phyloP scores from a whole-genome alignment of 495 filamentous ascomycete genomes.

The Amorphotheca resinae region DNA sequence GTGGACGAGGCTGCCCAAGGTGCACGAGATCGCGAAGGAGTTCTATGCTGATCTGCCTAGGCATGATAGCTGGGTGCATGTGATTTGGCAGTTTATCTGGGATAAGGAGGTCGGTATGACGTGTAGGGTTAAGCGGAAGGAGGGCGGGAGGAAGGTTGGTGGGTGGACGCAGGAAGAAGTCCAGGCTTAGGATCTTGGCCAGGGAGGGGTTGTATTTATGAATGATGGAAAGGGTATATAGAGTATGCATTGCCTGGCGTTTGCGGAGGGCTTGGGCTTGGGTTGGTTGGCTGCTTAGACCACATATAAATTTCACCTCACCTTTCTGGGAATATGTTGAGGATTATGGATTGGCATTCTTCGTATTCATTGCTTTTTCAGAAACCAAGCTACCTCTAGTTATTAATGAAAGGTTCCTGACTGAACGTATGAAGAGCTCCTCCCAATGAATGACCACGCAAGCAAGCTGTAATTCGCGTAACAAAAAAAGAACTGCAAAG shows the following conservation, averaged over 20 bases:
- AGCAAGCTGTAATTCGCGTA: too few species aligned
- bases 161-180: constrained; percentile 42
- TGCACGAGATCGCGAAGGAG: constrained; percentile 74
- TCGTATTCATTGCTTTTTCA: background rate
- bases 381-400: background rate
- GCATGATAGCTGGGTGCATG: constrained; percentile 82
- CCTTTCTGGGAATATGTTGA: too few species aligned
- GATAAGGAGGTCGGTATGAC: constrained; percentile 79
- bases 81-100: constrained; percentile 89
- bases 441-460: too few species aligned
- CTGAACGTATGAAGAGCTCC: too few species aligned
- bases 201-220: background rate
- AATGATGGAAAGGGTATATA: background rate
- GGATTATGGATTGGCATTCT: background rate
- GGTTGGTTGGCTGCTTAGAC: too few species aligned
- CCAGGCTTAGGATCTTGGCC: constrained; percentile 24
- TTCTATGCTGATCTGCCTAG: constrained; percentile 84
- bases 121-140: constrained; percentile 84
- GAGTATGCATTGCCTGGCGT: too few species aligned
- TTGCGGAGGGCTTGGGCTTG: too few species aligned
- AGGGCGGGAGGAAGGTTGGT: constrained; percentile 57
- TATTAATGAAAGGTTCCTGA: too few species aligned
- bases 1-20: constrained; percentile 68
- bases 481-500: background rate
- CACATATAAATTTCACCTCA: too few species aligned